Evolutionary conservation across 345 rosid species (phyloP), one percentile per base, ranked within the genome.

Genomic region (Ailanthus altissimus): DNA sequence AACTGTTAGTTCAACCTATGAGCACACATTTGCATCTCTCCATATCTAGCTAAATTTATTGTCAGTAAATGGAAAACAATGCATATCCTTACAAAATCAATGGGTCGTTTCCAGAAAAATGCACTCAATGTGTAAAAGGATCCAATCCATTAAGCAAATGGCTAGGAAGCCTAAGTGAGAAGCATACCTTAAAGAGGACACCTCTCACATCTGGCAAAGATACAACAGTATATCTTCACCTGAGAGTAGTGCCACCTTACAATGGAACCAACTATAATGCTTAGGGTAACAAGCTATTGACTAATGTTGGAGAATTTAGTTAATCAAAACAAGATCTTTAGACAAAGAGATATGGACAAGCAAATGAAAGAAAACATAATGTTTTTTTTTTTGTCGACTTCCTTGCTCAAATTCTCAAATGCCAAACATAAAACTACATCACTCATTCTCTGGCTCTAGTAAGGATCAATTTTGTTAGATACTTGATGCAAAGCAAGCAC

Each of bases 401-500:
- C 80, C 90, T 80, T 84, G 78, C 86, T 83, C 85, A 84, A 76
- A 65, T 76, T 80, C 80, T 73, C 88, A 88, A 75, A 85, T 75
- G 88, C 89, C 87, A 81, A 83, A 84, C 58, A 79, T 75, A 81
- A 36, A 84, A 80, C 74, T 80, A 88, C 85, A 73, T 83, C 87
- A 75, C 66, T 77, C 83, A 82, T 74, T 80, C 84, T 77, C 77
- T 74, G 88, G 86, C 75, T 81, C 88, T 85, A 79, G 72, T 85
- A 75, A 62, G 83, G 80, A 82, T 84, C 88, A 85, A 86, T 80
- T 90, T 79, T 85, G 86, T 88, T 88, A 87, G 81, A 84, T 73
- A 73, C 79, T 90, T 88, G 89, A 83, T 85, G 87, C 90, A 85
- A 89, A 87, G 89, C 89, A 80, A 75, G 86, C 89, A 82, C 82